phyloP scores from a whole-genome alignment of 1,284 basidiomycete species.

The Rhodotorula sp. region DNA sequence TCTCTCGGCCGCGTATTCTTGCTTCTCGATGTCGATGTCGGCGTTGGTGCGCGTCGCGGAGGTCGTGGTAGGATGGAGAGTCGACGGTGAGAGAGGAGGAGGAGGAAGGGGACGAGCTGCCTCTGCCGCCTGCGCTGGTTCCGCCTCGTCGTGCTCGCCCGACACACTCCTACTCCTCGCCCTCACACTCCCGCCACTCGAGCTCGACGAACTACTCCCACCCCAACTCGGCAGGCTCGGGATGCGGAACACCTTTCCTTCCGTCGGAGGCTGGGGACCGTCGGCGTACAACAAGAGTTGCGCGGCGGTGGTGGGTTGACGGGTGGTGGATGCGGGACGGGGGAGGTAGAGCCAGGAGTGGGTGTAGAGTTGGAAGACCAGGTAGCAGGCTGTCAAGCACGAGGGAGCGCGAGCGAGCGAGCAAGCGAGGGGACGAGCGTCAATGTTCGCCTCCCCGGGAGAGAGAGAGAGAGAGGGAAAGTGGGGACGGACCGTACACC shows the following conservation, averaged over 20 bases:
- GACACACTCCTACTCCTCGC: neutral
- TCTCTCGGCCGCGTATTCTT: too few species aligned
- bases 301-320: conserved; percentile 6
- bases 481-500: conserved; percentile 51
- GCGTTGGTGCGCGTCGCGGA: neutral
- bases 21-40: conserved; percentile 7
- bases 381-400: conserved; percentile 39
- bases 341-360: conserved; percentile 54
- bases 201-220: conserved; percentile 7
- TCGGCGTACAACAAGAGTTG: conserved; percentile 39
- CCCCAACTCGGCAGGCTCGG: conserved; percentile 44
- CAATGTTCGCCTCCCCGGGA: conserved; percentile 41
- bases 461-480: too few species aligned
- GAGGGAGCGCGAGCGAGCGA: neutral
- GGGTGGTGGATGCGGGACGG: conserved; percentile 22
- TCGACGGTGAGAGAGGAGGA: too few species aligned
- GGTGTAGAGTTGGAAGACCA: conserved; percentile 62
- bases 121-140: neutral
- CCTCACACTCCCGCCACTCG: neutral
- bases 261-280: conserved; percentile 44
- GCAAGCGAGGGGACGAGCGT: conserved; percentile 48
- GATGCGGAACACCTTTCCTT: conserved; percentile 45
- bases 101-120: too few species aligned
- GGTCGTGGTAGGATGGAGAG: neutral
- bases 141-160: neutral